Conservation (phyloP, 2,329 filamentous ascomycete genomes). For the Pseudophaeomoniella oleicola region DNA sequence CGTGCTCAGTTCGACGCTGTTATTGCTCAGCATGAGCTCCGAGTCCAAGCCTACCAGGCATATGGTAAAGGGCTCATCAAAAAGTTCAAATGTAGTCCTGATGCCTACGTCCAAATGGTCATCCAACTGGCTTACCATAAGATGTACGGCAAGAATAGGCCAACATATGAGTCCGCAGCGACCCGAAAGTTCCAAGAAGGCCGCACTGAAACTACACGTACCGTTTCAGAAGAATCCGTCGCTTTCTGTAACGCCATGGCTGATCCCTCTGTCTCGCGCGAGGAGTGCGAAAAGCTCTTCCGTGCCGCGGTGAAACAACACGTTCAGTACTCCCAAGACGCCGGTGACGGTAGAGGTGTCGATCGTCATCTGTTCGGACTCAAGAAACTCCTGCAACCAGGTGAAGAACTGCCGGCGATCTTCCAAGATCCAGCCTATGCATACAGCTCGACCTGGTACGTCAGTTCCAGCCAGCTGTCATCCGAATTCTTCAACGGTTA, state of each 20-base stretch:
- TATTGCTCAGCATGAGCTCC: constrained; percentile 77
- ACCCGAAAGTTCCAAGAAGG: constrained; percentile 92
- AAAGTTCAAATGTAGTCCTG: constrained; percentile 96
- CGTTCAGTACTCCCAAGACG: constrained; percentile 78
- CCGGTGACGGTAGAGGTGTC: constrained; percentile 82
- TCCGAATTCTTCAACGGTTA: constrained; percentile 98
- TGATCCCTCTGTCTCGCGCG: constrained; percentile 48
- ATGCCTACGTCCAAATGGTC: constrained; percentile 96
- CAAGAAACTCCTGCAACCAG: constrained; percentile 72
- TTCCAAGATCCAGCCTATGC: constrained; percentile 75
- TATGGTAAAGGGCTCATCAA: constrained; percentile 99
- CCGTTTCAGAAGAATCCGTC: constrained; percentile 78
- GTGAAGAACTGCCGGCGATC: constrained; percentile 66
- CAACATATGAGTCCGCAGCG: constrained; percentile 92
- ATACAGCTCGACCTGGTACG: constrained; percentile 80
- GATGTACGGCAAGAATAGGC: constrained; percentile 96
- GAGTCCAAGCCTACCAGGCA: constrained; percentile 88
- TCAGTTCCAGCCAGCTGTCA: constrained; percentile 79
- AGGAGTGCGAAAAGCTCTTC: constrained; percentile 60
- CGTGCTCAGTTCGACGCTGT: constrained; percentile 63
- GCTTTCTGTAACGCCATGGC: constrained; percentile 81
- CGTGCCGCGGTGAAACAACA: constrained; percentile 68
- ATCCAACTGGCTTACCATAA: constrained; percentile 98
- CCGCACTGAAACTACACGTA: constrained; percentile 88
- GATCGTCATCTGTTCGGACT: constrained; percentile 95